phyloP scores from a whole-genome alignment of 2,329 filamentous ascomycete genomes.

The Sodiomyces alkalinus region DNA sequence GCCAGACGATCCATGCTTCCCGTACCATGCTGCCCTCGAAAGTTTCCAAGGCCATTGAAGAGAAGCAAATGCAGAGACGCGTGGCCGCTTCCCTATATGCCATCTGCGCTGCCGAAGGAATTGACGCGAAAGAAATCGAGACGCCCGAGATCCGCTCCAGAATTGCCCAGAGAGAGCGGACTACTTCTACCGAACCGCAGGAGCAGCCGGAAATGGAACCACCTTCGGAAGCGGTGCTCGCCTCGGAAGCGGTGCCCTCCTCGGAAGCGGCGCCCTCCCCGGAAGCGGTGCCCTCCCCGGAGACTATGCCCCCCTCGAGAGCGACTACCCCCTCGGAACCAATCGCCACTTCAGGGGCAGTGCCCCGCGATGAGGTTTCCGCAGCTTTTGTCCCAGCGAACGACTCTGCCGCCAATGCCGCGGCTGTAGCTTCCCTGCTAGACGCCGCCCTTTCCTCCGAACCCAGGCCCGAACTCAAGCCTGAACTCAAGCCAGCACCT shows the following conservation, averaged over 20 bases:
- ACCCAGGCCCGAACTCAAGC: too few species aligned
- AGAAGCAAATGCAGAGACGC: conserved; percentile 4
- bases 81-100: conserved; percentile 18
- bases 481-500: background rate
- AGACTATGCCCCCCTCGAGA: too few species aligned
- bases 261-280: background rate
- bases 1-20: conserved; percentile 32
- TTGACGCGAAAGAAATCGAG: conserved; percentile 19
- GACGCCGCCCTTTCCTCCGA: background rate
- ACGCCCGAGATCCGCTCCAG: conserved; percentile 11
- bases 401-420: background rate
- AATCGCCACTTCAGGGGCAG: too few species aligned
- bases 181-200: too few species aligned
- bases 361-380: too few species aligned
- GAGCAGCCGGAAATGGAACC: too few species aligned
- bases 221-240: background rate
- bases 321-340: too few species aligned
- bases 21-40: conserved; percentile 25
- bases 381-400: conserved; percentile 4
- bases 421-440: background rate
- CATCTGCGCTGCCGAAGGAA: conserved; percentile 20
- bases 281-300: background rate
- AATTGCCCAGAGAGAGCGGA: too few species aligned
- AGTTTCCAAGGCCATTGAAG: conserved; percentile 1
- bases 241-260: background rate